Percentiles rank a stretch among this genome's conserved stretches.
These are phyloP conservation scores for Diplogelasinospora grovesii DNA, from an alignment of 495 filamentous ascomycete genomes.

Conservation along the genomic window DNA sequence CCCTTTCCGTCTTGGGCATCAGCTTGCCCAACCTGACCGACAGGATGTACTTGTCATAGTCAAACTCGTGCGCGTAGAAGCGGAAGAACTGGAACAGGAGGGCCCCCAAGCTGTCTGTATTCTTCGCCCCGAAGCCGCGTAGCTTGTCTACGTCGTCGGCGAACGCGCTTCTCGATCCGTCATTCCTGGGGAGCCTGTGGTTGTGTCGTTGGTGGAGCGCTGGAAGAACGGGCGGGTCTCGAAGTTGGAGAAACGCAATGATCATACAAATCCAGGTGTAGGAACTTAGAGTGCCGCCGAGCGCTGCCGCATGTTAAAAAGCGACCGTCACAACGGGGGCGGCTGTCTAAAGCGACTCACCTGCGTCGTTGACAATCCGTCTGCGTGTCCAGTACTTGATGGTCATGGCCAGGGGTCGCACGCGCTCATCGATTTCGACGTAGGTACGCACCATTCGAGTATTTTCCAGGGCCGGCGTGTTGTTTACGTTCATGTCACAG, in stretches of 20 bases:
- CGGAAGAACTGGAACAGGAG: constrained; percentile 92
- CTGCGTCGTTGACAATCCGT: constrained; percentile 90
- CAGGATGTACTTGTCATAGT: constrained; percentile 77
- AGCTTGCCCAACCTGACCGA: constrained; percentile 81
- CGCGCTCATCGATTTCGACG: constrained; percentile 84
- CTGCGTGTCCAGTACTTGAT: constrained; percentile 95
- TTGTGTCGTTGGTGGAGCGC: constrained; percentile 74
- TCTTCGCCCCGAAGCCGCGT: constrained; percentile 64
- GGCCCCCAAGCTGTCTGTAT: constrained; percentile 74
- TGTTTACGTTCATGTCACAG: constrained; percentile 99
- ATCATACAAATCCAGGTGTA: constrained; percentile 99
- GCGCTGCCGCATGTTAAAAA: constrained; percentile 43
- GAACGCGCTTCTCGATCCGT: constrained; percentile 65
- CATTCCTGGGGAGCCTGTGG: constrained; percentile 48
- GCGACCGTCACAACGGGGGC: constrained; percentile 11
- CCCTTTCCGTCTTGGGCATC: constrained; percentile 79
- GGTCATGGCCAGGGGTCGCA: constrained; percentile 89
- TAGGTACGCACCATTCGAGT: constrained; percentile 98
- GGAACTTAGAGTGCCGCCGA: constrained; percentile 91
- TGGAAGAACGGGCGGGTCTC: constrained; percentile 81
- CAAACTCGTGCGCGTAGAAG: constrained; percentile 86
- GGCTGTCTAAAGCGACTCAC: constrained; percentile 43
- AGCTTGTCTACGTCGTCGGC: constrained; percentile 75
- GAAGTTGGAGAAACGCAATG: constrained; percentile 88
- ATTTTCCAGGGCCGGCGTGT: constrained; percentile 87